Percentiles rank a stretch among this genome's conserved stretches.
These are phyloP conservation scores for Xylaria sp. DNA, from an alignment of 2,329 filamentous ascomycete species.

Conservation along the genomic window DNA sequence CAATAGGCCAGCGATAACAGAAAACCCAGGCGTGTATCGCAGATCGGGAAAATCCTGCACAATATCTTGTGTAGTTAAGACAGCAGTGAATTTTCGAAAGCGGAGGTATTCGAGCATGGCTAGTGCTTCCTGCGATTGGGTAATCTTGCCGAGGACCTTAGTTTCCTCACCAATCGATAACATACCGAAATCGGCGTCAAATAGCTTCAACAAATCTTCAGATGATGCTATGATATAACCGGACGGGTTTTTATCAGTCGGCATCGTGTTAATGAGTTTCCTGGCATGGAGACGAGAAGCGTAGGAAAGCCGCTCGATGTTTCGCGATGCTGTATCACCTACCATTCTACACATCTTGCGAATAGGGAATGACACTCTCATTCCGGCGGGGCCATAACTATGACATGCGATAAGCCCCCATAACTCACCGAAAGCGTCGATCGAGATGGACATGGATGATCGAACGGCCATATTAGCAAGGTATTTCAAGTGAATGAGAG, in stretches of 20 bases:
- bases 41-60: constrained; percentile 82
- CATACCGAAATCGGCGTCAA: constrained; percentile 87
- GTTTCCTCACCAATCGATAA: constrained; percentile 89
- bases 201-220: constrained; percentile 83
- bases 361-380: constrained; percentile 92
- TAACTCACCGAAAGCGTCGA: constrained; percentile 84
- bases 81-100: constrained; percentile 77
- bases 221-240: constrained; percentile 92
- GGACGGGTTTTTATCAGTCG: constrained; percentile 82
- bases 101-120: constrained; percentile 87
- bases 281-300: constrained; percentile 85
- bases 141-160: constrained; percentile 80
- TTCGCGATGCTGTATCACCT: constrained; percentile 85
- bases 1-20: constrained; percentile 79
- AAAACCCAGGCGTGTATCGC: constrained; percentile 81
- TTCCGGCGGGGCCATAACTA: constrained; percentile 78
- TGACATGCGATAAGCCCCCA: constrained; percentile 93
- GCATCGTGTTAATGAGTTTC: constrained; percentile 87
- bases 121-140: constrained; percentile 83
- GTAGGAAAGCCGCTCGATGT: constrained; percentile 88
- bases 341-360: constrained; percentile 91
- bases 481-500: constrained; percentile 89
- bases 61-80: constrained; percentile 82
- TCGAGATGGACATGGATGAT: constrained; percentile 95
- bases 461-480: constrained; percentile 88